These are phyloP conservation scores for Escallonia herrerae DNA, from an alignment of 129 eudicot genomes.

Conservation along the genomic window DNA sequence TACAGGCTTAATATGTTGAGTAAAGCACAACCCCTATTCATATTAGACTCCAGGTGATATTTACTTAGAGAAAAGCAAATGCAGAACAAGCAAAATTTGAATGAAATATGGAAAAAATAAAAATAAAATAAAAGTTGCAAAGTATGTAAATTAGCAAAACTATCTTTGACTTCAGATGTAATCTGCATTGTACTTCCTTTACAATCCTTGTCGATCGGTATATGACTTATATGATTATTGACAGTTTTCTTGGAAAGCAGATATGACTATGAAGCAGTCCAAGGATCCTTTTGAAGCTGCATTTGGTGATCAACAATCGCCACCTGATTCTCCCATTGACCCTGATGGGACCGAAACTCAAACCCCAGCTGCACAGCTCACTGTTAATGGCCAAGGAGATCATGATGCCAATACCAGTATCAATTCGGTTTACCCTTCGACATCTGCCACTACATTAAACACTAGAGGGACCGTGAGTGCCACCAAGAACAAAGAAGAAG, in stretches of 20 bases:
- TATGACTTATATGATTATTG: background rate
- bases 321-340: slow-evolving; percentile 69
- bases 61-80: too few relatives aligned
- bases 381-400: slow-evolving; percentile 24
- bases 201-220: too few relatives aligned
- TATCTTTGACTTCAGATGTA: too few relatives aligned
- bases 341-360: slow-evolving; percentile 49
- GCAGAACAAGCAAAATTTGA: too few relatives aligned
- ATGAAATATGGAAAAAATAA: too few relatives aligned
- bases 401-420: slow-evolving; percentile 15
- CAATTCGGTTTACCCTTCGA: slow-evolving; percentile 31
- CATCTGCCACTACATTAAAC: slow-evolving; percentile 24
- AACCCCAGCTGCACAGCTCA: slow-evolving; percentile 24
- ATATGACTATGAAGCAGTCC: slow-evolving; percentile 52
- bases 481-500: slow-evolving; percentile 69
- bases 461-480: slow-evolving; percentile 27
- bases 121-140: too few relatives aligned
- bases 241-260: background rate
- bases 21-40: too few relatives aligned
- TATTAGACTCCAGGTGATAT: too few relatives aligned
- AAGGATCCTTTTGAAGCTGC: slow-evolving; percentile 96
- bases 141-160: too few relatives aligned
- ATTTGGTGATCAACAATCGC: slow-evolving; percentile 80
- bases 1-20: too few relatives aligned
- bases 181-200: too few relatives aligned